Base-by-base conservation (phyloP, 1,284 basidiomycete species). In the Trichosporon sp. region DNA sequence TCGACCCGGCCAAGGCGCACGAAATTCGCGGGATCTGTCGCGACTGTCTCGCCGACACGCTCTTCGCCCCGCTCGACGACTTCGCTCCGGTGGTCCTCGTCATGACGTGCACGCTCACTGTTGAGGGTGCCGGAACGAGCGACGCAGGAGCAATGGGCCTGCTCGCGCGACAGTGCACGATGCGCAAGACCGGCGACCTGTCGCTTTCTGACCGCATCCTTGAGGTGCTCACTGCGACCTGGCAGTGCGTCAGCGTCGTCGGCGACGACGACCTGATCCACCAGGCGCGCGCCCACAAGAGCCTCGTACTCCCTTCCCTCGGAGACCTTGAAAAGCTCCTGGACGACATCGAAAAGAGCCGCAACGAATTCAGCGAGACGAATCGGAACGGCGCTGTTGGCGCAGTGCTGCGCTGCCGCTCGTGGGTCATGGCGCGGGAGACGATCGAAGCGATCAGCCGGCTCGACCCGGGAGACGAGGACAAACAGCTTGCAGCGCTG, bases 201-300 rank as follows among this genome's bases (percentile, higher is more conserved):
- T 25, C 21, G 7, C 27, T 60, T 8, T 25, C 21, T 1, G 56
- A 60, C 27, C 56, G 56, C 15, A n/a, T 60, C 56, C 56, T 60
- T 6, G 56, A 35, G 31, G 66, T 67, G 0, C 21, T 44, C 2
- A 62, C 66, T 3, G 60, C 60, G 44, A 51, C 60, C 5, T 34
- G 42, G 29, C 35, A 63, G 3, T 62, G 42, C 35, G 44, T 47
- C 21, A 21, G 25, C 1, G 27, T 62, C n/a, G 44, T 67, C 25
- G 53, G 75, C 51, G 73, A 81, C 73, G 74, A 78, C 51, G 62
- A 68, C 12, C 21, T 32, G 15, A 58, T 44, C 21, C 58, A 34
- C 64, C 42, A 53, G 18, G n/a, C 44, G 23, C 42, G 35, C 2
- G 66, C 66, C 8, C 56, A 60, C 15, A 13, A 12, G 2, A n/a